phyloP scores from a whole-genome alignment of 768 basidiomycete species.

The Symmetrospora coprosmae region DNA sequence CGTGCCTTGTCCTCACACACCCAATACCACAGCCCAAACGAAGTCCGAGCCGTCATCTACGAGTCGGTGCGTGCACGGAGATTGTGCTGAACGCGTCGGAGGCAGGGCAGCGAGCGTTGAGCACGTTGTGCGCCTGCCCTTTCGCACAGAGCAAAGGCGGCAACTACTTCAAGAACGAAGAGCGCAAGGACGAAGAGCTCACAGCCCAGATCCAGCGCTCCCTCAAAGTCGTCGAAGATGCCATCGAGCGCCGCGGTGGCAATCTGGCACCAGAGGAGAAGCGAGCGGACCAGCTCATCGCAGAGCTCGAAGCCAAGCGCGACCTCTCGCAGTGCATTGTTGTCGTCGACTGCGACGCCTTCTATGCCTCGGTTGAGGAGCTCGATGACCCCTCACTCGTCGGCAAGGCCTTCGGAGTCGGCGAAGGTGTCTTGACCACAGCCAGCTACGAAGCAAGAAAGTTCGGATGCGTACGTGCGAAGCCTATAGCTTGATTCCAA shows the following conservation, averaged over 20 bases:
- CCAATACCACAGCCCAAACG: constrained; percentile 6
- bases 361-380: constrained; percentile 59
- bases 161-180: constrained; percentile 19
- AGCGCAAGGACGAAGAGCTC: constrained; percentile 17
- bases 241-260: neutral
- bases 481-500: no score
- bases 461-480: constrained; percentile 24
- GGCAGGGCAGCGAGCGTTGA: no score
- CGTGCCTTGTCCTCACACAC: neutral
- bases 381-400: constrained; percentile 33
- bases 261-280: neutral
- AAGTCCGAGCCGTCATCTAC: constrained; percentile 8
- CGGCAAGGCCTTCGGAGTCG: constrained; percentile 49
- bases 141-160: constrained; percentile 14
- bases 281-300: constrained; percentile 7
- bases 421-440: constrained; percentile 67
- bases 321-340: constrained; percentile 75
- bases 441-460: constrained; percentile 40
- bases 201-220: constrained; percentile 5
- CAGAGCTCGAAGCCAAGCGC: neutral
- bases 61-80: constrained; percentile 10
- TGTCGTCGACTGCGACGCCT: constrained; percentile 93
- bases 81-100: no score
- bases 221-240: neutral
- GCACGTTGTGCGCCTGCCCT: neutral